Conservation (phyloP, 768 basidiomycete species). For the Dentipellis fragilis region DNA sequence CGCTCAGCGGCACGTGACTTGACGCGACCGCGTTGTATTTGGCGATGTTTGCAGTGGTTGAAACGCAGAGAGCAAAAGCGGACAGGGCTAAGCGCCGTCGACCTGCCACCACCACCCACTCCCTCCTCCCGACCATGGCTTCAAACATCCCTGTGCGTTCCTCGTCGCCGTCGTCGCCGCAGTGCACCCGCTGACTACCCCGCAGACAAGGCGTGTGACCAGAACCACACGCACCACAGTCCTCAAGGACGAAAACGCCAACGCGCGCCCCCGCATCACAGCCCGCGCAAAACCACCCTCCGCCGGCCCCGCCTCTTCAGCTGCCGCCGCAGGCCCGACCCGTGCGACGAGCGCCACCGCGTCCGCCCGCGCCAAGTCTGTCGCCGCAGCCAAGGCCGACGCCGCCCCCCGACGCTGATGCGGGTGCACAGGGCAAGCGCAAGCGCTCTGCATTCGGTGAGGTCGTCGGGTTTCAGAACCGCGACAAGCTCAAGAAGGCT, state of each 20-base stretch:
- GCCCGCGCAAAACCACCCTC: constrained; percentile 53
- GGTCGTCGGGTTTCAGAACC: constrained; percentile 34
- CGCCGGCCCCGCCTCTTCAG: constrained; percentile 28
- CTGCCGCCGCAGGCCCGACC: constrained; percentile 22
- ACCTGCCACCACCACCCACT: constrained; percentile 1
- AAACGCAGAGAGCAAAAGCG: constrained; percentile 20
- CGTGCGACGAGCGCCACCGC: constrained; percentile 38
- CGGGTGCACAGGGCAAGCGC: constrained; percentile 47
- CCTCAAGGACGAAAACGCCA: constrained; percentile 62
- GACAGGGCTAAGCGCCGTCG: background rate
- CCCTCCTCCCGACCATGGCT: constrained; percentile 20
- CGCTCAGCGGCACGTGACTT: constrained; percentile 20
- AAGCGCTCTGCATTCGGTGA: constrained; percentile 72
- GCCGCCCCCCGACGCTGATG: constrained; percentile 36
- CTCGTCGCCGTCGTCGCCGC: background rate
- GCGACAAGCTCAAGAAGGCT: constrained; percentile 27
- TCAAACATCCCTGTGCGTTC: constrained; percentile 35
- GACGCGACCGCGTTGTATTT: constrained; percentile 30
- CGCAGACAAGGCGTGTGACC: constrained; percentile 55
- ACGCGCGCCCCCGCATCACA: constrained; percentile 49
- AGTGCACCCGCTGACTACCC: background rate
- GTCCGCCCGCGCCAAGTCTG: constrained; percentile 41
- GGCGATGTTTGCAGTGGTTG: constrained; percentile 24
- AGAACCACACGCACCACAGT: constrained; percentile 42
- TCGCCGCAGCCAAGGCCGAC: constrained; percentile 21